A percentile compares a stretch with the other conserved stretches of the same genome.
Conservation (phyloP, 1,139 yeast genomes). For the Torulaspora pretoriensis region DNA sequence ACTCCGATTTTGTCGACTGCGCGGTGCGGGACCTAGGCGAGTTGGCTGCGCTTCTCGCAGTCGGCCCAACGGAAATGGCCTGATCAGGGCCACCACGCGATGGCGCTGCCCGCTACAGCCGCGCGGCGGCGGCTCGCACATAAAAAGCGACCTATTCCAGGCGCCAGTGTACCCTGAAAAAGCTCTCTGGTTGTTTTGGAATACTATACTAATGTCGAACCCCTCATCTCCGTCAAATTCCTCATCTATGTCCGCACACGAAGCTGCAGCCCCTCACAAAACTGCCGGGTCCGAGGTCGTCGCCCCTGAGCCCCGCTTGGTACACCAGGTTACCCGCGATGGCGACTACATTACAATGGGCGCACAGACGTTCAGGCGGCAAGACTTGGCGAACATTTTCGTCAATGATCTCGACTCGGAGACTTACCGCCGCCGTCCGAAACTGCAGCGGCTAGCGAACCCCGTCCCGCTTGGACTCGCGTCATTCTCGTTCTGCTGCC, state of each 20-base stretch:
- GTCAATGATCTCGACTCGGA: constrained; percentile 62
- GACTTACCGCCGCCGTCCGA: constrained; percentile 37
- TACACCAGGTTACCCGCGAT: constrained; percentile 30
- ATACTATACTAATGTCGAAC: not conserved
- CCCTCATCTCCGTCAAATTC: not conserved
- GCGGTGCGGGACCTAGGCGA: constrained; percentile 43
- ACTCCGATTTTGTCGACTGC: constrained; percentile 40
- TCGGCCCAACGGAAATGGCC: not conserved
- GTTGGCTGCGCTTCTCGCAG: constrained; percentile 36
- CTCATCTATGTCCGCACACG: constrained; percentile 1
- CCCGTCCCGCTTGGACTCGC: constrained; percentile 61
- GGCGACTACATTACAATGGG: constrained; percentile 48
- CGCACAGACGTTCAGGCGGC: constrained; percentile 52
- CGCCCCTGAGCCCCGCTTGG: constrained; percentile 5
- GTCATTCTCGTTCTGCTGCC: constrained; percentile 50
- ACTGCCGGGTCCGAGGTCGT: not conserved
- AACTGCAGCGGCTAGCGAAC: constrained; percentile 40
- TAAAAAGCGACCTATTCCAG: not conserved
- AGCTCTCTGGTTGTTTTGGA: not conserved
- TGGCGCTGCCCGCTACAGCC: not conserved
- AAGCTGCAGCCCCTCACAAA: not conserved
- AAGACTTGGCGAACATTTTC: constrained; percentile 53
- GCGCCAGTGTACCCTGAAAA: not conserved
- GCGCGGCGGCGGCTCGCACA: not conserved
- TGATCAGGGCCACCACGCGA: not conserved